phyloP scores from a whole-genome alignment of 2,329 filamentous ascomycete species.

The Pezicula radicicola region DNA sequence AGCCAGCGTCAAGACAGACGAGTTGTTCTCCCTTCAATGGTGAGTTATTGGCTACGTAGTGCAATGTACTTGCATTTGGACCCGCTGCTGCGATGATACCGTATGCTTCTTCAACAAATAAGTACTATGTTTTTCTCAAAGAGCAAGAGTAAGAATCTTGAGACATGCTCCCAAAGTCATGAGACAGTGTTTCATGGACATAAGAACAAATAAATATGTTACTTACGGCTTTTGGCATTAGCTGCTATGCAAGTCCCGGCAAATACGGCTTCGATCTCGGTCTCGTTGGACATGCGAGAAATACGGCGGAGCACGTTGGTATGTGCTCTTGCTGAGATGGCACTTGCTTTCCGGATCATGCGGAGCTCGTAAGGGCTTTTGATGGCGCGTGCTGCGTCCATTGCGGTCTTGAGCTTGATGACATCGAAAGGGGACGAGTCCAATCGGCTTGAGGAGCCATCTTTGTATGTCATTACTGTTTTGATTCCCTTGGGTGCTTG shows the following conservation, averaged over 20 bases:
- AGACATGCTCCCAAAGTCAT: no score
- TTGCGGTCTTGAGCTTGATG: conserved; percentile 60
- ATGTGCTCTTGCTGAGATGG: conserved; percentile 76
- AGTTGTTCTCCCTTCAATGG: conserved; percentile 67
- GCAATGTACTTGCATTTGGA: conserved; percentile 77
- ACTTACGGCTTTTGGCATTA: conserved; percentile 60
- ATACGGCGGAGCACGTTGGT: conserved; percentile 66
- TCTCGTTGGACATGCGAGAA: conserved; percentile 66
- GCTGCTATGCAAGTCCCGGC: conserved; percentile 67
- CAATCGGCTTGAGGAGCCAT: conserved; percentile 4
- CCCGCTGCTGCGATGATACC: conserved; percentile 85
- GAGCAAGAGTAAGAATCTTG: no score
- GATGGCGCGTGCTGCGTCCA: conserved; percentile 76
- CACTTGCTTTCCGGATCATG: conserved; percentile 77
- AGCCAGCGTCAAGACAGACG: conserved; percentile 82
- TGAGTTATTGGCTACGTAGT: conserved; percentile 81
- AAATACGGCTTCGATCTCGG: conserved; percentile 79
- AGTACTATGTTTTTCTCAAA: no score
- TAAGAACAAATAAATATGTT: no score
- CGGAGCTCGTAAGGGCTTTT: conserved; percentile 86
- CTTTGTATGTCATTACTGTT: not conserved
- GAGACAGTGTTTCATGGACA: no score
- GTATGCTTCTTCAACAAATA: conserved; percentile 59
- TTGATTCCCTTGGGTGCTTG: conserved; percentile 28
- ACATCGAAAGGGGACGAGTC: conserved; percentile 38